Base-by-base conservation (phyloP, 2,329 filamentous ascomycete species). In the Fusarium heterosporum region DNA sequence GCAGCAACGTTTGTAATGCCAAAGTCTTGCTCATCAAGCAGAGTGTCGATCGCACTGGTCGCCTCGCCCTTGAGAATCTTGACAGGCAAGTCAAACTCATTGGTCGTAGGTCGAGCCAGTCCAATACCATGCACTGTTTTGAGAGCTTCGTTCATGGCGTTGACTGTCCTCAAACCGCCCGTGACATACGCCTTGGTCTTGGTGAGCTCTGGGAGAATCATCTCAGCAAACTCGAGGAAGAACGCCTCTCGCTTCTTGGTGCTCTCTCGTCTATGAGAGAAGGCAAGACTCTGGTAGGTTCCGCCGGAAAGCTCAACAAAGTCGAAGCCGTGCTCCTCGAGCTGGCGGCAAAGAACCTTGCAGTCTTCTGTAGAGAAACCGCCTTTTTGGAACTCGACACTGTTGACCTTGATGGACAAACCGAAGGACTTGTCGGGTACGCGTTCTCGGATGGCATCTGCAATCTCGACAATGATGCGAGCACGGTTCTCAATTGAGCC, bases 281-380 rank as follows among this genome's bases (percentile, higher is more conserved):
- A 86, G 0, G 80, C 84, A 1, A 85, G 71, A 17, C 78, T 74
- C 74, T 89, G 83, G 69, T 88, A 88, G 0, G 86, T 89, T 9
- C 87, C 87, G 13, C 87, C 87, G 0, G 80, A 84, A 0, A 89
- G 78, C 76, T 90, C 87, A 4, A 90, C 83, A 64, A 87, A 87
- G 71, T 87, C 82, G 41, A 88, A 84, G 11, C 49, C 17, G 56
- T 83, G 81, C 34, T 78, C 72, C 64, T 87, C 83, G 1, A 88
- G 77, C 11, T 79, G 73, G 4, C 73, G 70, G 70, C 81, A 83
- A 39, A 88, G 77, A 26, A 81, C 75, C 38, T 76, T 79, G 11
- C 84, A 83, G 52, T 88, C 87, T 2, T 84, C 81, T 4, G 84
- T 77, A 36, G 80, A 76, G 29, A 87, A 83, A 0, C 84, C 85